Evolutionary conservation across 1,139 yeast genomes (phyloP), one percentile per base, ranked within the genome.

Genomic region (Zygoascus sp.): DNA sequence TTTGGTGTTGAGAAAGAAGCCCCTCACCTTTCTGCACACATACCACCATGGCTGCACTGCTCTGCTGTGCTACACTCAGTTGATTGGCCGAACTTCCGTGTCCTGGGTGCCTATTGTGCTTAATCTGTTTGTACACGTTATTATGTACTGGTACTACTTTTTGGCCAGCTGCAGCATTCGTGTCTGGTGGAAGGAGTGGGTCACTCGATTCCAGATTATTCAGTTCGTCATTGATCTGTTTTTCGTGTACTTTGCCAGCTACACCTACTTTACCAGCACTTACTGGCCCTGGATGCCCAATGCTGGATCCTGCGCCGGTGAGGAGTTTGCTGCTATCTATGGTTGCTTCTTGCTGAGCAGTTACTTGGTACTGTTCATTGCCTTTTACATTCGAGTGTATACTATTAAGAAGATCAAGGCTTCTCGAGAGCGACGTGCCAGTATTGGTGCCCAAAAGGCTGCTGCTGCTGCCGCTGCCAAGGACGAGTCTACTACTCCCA

Each of bases 111-210:
- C 95, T 52, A 92, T 92, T 65, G 66, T 82, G 30, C 75, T 92
- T 63, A 92, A 92, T 75, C 75, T 92, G 69, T 86, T 81, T 50
- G 98, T 92, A 43, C 98, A 92, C 65, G 96, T 92, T 44, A 83
- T 92, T 58, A 92, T 92, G 98, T 92, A 92, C 79, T 92, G 90
- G 86, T 92, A 92, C 78, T 92, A 92, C 76, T 90, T 89, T 78
- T 75, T 92, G 62, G 78, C 92, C 57, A 88, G 97, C 15, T 79
- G 96, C 67, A 96, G 96, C 52, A 86, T 90, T 65, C 82, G 92
- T 60, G 97, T 92, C 50, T 90, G 97, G 97, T 92, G 98, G 98
- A 92, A 92, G 72, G 96, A 90, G 72, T 92, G 97, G 97, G 97
- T 92, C 59, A 92, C 98, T 45, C 79, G 96, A 58, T 82, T 87